phyloP scores from a whole-genome alignment of 1,284 basidiomycete species.

The Rhodotorula glutinis region DNA sequence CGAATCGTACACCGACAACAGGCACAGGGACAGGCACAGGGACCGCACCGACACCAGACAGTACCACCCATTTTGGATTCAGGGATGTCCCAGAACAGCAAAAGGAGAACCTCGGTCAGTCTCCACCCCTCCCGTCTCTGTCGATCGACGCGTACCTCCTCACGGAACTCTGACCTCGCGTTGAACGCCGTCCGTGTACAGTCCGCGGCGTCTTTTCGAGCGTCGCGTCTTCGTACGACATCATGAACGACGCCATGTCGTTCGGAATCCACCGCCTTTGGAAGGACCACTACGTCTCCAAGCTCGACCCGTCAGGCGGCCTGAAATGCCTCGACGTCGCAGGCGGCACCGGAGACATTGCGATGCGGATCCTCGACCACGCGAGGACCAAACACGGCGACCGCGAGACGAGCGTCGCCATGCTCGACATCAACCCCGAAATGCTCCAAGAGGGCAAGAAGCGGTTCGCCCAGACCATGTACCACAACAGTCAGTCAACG shows the following conservation, averaged over 20 bases:
- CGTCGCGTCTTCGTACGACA: conserved; percentile 91
- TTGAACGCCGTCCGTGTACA: conserved; percentile 1
- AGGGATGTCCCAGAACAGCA: conserved; percentile 48
- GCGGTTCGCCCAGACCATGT: conserved; percentile 91
- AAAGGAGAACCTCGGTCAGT: conserved; percentile 56
- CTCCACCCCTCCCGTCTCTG: not conserved
- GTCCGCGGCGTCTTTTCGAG: conserved; percentile 94
- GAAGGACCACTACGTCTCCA: conserved; percentile 89
- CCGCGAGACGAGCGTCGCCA: conserved; percentile 80
- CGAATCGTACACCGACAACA: conserved; percentile 1
- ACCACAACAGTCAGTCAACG: conserved; percentile 78
- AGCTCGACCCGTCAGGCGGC: conserved; percentile 66
- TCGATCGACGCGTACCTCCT: not conserved
- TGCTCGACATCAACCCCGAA: conserved; percentile 91
- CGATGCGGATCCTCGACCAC: conserved; percentile 85
- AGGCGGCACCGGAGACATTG: conserved; percentile 97
- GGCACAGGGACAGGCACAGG: not conserved
- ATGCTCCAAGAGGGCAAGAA: conserved; percentile 93
- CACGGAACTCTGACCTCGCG: not conserved
- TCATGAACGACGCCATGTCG: conserved; percentile 92
- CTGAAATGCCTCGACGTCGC: conserved; percentile 85
- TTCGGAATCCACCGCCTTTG: conserved; percentile 93
- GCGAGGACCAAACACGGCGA: conserved; percentile 84
- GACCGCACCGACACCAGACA: no score
- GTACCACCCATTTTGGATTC: conserved; percentile 53